These are phyloP conservation scores for Globisporangium carolinianum DNA, from an alignment of 352 stramenopile species.

Conservation along the genomic window DNA sequence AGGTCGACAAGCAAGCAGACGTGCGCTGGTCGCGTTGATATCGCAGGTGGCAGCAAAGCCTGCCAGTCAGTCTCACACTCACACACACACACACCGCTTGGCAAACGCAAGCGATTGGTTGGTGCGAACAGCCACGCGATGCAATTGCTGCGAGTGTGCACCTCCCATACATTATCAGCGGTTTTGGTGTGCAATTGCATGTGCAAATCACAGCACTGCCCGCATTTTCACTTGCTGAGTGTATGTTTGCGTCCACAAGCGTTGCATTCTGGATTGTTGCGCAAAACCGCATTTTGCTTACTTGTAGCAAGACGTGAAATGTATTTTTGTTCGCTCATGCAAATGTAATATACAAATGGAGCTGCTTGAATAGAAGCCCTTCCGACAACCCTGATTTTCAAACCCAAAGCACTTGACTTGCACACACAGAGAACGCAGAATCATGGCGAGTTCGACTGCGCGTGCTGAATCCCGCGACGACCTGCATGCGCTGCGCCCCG, in stretches of 20 bases:
- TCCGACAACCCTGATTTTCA: background rate
- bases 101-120: background rate
- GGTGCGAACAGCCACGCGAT: background rate
- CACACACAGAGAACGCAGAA: background rate
- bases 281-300: background rate
- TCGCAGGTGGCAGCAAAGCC: background rate
- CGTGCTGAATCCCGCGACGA: constrained; percentile 28
- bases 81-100: too few relatives aligned
- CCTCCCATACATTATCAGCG: background rate
- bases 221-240: too few relatives aligned
- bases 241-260: background rate
- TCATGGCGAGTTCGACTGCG: constrained; percentile 4
- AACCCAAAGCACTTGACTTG: background rate
- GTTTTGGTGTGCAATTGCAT: background rate
- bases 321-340: too few relatives aligned
- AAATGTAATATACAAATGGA: too few relatives aligned
- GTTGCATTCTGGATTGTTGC: background rate
- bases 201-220: background rate
- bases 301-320: too few relatives aligned
- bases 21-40: background rate
- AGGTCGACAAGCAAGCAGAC: too few relatives aligned
- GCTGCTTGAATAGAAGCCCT: background rate
- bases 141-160: background rate
- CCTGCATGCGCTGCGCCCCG: constrained; percentile 31
- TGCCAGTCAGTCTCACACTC: background rate